Conservation (phyloP, 75 land plant genomes). For the Larix kaempferi region DNA sequence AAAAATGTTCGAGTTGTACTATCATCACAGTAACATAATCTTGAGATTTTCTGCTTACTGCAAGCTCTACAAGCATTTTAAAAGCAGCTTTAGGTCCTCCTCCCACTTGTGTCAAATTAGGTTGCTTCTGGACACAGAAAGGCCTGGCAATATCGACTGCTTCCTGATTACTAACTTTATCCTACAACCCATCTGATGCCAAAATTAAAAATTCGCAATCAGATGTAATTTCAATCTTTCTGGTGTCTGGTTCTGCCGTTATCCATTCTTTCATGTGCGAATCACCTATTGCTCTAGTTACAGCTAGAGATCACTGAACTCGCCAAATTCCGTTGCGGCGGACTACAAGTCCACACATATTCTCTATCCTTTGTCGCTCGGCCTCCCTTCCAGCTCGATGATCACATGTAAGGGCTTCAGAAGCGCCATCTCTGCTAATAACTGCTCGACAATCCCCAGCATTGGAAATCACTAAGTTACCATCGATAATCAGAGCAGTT, state of each 20-base stretch:
- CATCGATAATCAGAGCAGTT: slow-evolving; percentile 44
- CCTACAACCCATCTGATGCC: slow-evolving; percentile 85
- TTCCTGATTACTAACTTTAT: slow-evolving; percentile 43
- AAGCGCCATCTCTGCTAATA: slow-evolving; percentile 48
- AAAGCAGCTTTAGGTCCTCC: neutral
- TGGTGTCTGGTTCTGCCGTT: slow-evolving; percentile 49
- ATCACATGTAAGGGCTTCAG: slow-evolving; percentile 45
- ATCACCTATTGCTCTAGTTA: slow-evolving; percentile 70
- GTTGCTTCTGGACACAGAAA: neutral
- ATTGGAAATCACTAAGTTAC: slow-evolving; percentile 50
- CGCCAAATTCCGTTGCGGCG: slow-evolving; percentile 56
- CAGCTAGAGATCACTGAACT: slow-evolving; percentile 54
- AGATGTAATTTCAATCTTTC: slow-evolving; percentile 19
- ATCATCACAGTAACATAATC: slow-evolving; percentile 5
- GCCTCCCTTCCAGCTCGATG: slow-evolving; percentile 51
- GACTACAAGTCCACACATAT: slow-evolving; percentile 53
- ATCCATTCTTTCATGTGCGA: slow-evolving; percentile 57
- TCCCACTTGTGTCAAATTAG: too few species aligned
- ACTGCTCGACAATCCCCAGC: slow-evolving; percentile 74
- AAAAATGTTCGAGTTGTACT: neutral
- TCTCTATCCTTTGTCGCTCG: slow-evolving; percentile 50
- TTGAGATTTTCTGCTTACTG: neutral
- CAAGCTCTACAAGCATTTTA: neutral
- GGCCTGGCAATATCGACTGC: slow-evolving; percentile 17
- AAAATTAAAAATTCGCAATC: slow-evolving; percentile 59